A percentile compares a stretch with the other conserved stretches of the same genome.
These are phyloP conservation scores for Boletellus ananiceps DNA, from an alignment of 768 basidiomycete species.

Conservation along the genomic window DNA sequence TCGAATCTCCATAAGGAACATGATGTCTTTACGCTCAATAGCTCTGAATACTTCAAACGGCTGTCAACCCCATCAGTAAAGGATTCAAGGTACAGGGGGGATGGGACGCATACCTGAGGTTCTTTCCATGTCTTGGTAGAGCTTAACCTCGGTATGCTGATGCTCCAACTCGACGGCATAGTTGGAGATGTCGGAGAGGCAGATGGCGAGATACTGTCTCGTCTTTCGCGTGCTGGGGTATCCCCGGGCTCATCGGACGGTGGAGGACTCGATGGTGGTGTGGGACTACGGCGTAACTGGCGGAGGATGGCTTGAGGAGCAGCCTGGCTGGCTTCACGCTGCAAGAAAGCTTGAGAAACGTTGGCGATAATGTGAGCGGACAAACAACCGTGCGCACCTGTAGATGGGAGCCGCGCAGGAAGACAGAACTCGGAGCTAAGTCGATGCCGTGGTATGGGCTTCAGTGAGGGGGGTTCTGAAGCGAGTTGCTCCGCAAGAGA, in stretches of 20 bases:
- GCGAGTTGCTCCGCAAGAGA: constrained; percentile 26
- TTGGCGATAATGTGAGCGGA: constrained; percentile 17
- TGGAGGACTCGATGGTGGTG: constrained; percentile 30
- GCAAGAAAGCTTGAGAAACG: constrained; percentile 52
- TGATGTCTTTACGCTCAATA: constrained; percentile 78
- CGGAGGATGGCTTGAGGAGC: constrained; percentile 56
- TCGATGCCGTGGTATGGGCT: constrained; percentile 35
- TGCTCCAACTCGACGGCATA: constrained; percentile 10
- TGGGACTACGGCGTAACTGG: constrained; percentile 47
- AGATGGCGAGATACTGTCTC: constrained; percentile 13
- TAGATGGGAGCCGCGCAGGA: constrained; percentile 64
- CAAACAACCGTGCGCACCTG: constrained; percentile 38
- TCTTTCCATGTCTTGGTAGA: constrained; percentile 41
- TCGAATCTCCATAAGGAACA: constrained; percentile 78
- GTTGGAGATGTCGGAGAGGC: constrained; percentile 23
- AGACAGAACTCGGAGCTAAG: constrained; percentile 53
- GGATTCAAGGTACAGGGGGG: neutral
- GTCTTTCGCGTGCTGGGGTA: constrained; percentile 7
- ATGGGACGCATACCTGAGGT: constrained; percentile 41
- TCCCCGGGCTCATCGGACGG: constrained; percentile 20
- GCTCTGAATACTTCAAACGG: constrained; percentile 75
- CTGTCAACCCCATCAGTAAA: constrained; percentile 22
- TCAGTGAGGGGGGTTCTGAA: constrained; percentile 12
- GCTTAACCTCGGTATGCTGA: constrained; percentile 11
- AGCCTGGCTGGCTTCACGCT: constrained; percentile 60